Base-by-base conservation (phyloP, 495 filamentous ascomycete genomes). In the Durotheca rogersii region DNA sequence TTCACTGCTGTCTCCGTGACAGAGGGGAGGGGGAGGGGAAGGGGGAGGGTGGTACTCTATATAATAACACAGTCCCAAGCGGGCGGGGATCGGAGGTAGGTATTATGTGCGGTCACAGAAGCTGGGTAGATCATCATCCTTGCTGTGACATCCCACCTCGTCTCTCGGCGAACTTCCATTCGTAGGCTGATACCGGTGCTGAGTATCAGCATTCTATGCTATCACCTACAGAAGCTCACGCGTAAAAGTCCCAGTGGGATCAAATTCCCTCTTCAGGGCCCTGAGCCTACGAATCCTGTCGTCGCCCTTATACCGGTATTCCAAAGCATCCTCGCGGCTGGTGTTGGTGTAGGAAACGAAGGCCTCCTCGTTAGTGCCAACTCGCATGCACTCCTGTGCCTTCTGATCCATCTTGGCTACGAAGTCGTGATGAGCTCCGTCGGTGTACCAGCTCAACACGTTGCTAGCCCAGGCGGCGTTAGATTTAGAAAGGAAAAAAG, bases 221-320 rank as follows among this genome's bases (percentile, higher is more conserved):
- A n/a, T n/a, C n/a, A 18, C 38, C 38, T 41, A 41, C 20, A 41
- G 12, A 14, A 53, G 36, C 10, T 47, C 20, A 4, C 19, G 20
- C 7, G 51, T 47, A 20, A 47, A 47, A 4, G 36, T 29, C 1
- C 42, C 51, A 2, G 31, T 38, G 16, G 52, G 46, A 30, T 56
- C 53, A n/a, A 36, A 14, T 12, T 15, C 14, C 45, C 41, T 56
- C 34, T 56, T 56, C 40, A 56, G 15, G 7, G 18, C n/a, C 11
- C 15, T 30, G 1, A 56, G 35, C n/a, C 21, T 45, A 21, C 35
- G 25, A 1, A 50, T 14, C n/a, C 10, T 50, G n/a, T 33, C 34
- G 16, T 9, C 21, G 6, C 36, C 35, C n/a, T 38, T 31, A 36
- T 25, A 56, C 2, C 53, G 46, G 11, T 40, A 47, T 33, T 51